Evolutionary conservation across 768 basidiomycete genomes (phyloP).

Genomic region (Tricholomella constricta): DNA sequence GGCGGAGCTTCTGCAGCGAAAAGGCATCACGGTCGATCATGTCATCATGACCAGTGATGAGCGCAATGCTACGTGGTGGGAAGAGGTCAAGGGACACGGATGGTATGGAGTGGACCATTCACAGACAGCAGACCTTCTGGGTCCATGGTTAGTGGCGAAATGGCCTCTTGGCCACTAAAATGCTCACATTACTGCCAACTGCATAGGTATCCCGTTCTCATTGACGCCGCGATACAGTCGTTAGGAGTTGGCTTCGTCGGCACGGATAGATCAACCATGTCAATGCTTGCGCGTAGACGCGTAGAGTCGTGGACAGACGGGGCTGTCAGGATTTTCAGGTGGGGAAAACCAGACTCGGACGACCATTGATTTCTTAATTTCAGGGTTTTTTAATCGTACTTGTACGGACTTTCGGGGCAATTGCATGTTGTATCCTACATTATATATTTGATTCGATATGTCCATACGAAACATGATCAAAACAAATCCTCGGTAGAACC

Average conservation of each 20-base stretch:
- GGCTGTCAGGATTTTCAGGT: constrained; percentile 50
- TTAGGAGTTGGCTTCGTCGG: constrained; percentile 70
- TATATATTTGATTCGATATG: neutral
- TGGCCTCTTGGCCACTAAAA: neutral
- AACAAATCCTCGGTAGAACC: too few relatives aligned
- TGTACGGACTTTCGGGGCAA: neutral
- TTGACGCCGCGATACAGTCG: constrained; percentile 75
- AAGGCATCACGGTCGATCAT: constrained; percentile 47
- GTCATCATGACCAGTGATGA: constrained; percentile 72
- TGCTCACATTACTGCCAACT: neutral
- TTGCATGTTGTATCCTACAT: neutral
- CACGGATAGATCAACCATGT: constrained; percentile 73
- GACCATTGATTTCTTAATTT: constrained; percentile 43
- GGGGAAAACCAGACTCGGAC: constrained; percentile 60
- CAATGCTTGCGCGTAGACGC: constrained; percentile 62
- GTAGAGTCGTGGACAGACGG: constrained; percentile 70
- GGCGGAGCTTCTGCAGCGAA: constrained; percentile 44
- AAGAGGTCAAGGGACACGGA: constrained; percentile 47
- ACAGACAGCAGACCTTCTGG: constrained; percentile 45
- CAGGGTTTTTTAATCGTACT: constrained; percentile 2
- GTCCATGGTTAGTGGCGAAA: constrained; percentile 45
- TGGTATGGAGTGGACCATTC: constrained; percentile 58
- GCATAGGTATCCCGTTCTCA: constrained; percentile 67
- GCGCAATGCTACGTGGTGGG: constrained; percentile 56
- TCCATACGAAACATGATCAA: too few relatives aligned